These are phyloP conservation scores for Venturia aucupariae DNA, from an alignment of 2,329 filamentous ascomycete species.

Conservation along the genomic window DNA sequence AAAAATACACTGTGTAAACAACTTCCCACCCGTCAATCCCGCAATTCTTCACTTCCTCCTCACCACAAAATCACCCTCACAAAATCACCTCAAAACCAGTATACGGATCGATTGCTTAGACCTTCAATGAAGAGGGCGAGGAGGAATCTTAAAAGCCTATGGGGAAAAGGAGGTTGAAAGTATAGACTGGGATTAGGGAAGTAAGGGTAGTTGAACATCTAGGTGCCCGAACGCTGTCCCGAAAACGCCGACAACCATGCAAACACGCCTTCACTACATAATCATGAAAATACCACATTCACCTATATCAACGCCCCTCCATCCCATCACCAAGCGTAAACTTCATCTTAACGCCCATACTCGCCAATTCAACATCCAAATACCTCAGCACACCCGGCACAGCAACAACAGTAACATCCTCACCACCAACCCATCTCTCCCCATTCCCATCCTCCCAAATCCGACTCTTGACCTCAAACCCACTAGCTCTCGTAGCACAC, in stretches of 20 bases:
- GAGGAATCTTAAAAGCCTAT: too few relatives aligned
- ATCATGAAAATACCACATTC: not conserved
- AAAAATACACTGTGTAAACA: not conserved
- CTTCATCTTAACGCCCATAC: conserved; percentile 93
- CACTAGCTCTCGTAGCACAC: conserved; percentile 36
- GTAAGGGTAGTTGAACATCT: too few relatives aligned
- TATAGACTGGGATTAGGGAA: too few relatives aligned
- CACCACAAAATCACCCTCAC: not conserved
- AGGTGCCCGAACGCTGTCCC: too few relatives aligned
- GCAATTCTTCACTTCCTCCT: not conserved
- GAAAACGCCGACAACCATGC: not conserved
- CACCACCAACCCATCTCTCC: conserved; percentile 74
- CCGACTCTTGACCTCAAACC: conserved; percentile 51
- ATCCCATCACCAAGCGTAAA: conserved; percentile 55
- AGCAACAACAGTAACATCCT: conserved; percentile 82
- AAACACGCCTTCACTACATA: not conserved
- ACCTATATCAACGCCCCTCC: not conserved
- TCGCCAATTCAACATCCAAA: conserved; percentile 87
- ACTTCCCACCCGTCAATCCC: not conserved
- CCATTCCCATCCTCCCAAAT: conserved; percentile 88
- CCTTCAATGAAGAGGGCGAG: not conserved
- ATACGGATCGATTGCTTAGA: not conserved
- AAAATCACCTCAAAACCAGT: too few relatives aligned
- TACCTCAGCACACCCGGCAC: conserved; percentile 89
- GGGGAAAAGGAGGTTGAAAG: too few relatives aligned